phyloP scores from a whole-genome alignment of 2,329 filamentous ascomycete genomes.

The Ophiognomonia clavigignenti-juglandacearum region DNA sequence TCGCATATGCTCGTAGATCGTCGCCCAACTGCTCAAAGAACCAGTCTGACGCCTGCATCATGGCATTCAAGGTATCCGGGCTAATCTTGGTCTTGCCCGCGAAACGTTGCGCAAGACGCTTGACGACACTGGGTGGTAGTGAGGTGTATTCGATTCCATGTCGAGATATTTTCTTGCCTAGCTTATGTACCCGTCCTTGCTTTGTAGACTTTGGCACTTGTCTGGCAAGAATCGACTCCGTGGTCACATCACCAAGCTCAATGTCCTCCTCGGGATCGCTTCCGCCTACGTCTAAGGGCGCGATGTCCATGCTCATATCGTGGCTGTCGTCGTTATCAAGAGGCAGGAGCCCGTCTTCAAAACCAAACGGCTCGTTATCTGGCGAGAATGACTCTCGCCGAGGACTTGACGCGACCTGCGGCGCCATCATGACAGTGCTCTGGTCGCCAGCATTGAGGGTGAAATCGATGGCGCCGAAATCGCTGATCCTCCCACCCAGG shows the following conservation, averaged over 20 bases:
- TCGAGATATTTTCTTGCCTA: conserved; percentile 55
- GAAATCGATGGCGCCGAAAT: conserved; percentile 44
- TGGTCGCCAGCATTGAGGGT: conserved; percentile 41
- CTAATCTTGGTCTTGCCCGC: conserved; percentile 66
- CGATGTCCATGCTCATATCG: conserved; percentile 7
- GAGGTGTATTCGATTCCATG: conserved; percentile 73
- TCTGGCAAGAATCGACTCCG: neutral
- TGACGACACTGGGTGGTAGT: conserved; percentile 68
- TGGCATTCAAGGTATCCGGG: conserved; percentile 67
- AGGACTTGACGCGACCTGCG: conserved; percentile 22
- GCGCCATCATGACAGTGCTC: conserved; percentile 45
- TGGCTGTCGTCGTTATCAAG: conserved; percentile 7
- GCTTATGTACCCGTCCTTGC: conserved; percentile 28
- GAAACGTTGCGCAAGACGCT: conserved; percentile 67
- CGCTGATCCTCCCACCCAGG: conserved; percentile 39
- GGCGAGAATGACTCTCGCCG: conserved; percentile 19
- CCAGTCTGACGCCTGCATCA: conserved; percentile 81
- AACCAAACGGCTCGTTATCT: conserved; percentile 22
- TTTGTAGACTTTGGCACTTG: neutral
- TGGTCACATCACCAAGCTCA: conserved; percentile 14
- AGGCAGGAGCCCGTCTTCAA: conserved; percentile 1
- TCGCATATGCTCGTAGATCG: conserved; percentile 73
- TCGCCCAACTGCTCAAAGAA: conserved; percentile 86
- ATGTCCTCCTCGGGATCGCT: conserved; percentile 14
- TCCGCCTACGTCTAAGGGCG: neutral